Evolutionary conservation across 768 basidiomycete species (phyloP).

Genomic region (Rossbeevera mucosa): DNA sequence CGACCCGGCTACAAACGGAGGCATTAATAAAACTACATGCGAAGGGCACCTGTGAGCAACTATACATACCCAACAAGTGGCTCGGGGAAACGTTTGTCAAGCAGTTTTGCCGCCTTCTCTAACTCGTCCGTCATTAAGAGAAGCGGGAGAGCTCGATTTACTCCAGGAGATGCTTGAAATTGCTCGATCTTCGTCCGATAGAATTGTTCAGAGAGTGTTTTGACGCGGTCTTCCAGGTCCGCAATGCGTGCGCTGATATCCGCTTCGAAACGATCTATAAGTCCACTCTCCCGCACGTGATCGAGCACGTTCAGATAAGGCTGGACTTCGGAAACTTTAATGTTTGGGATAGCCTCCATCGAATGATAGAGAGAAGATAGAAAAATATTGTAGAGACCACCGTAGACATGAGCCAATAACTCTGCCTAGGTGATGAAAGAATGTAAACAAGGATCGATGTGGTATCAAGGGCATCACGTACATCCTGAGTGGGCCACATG

Average conservation of each 20-base stretch:
- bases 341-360: constrained; percentile 68
- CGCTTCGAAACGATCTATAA: constrained; percentile 69
- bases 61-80: constrained; percentile 68
- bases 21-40: not conserved
- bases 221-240: constrained; percentile 65
- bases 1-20: constrained; percentile 49
- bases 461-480: constrained; percentile 38
- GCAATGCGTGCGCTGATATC: constrained; percentile 63
- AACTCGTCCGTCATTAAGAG: constrained; percentile 84
- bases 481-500: constrained; percentile 79
- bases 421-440: constrained; percentile 46
- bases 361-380: constrained; percentile 79
- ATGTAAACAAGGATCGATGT: constrained; percentile 4
- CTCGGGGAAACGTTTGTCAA: constrained; percentile 85
- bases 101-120: constrained; percentile 76
- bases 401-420: constrained; percentile 63
- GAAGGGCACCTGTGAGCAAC: not conserved
- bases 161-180: constrained; percentile 64
- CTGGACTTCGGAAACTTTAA: constrained; percentile 68
- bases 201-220: constrained; percentile 53
- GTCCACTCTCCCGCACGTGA: constrained; percentile 60
- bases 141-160: constrained; percentile 77
- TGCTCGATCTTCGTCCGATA: constrained; percentile 62
- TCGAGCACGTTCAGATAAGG: constrained; percentile 66
- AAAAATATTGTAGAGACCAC: constrained; percentile 79